Evolutionary conservation across 148 eudicot genomes (phyloP), one percentile per base, ranked within the genome.

Genomic region (Rhododendron mucronatum): DNA sequence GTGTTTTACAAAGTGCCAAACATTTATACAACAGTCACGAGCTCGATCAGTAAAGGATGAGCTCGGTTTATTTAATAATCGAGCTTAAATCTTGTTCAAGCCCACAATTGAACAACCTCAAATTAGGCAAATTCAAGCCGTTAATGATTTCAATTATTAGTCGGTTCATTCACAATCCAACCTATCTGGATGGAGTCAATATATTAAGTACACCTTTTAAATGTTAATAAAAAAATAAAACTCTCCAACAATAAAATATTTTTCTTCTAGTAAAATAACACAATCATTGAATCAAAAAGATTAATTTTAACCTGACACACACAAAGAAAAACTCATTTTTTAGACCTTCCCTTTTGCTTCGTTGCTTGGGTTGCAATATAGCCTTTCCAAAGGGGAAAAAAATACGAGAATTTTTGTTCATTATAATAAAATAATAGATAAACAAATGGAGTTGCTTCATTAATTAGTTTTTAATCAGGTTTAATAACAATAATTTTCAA

Each of bases 271-370:
- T 23, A 71, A 84, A 85, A 48, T 67, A 41, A 79, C 18, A 35
- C 86, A 86, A 91, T 91, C 88, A 91, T 91, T 91, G 89, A 88
- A 81, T 57, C 89, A 74, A 90, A 91, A 91, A 89, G 91, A 89
- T 89, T 84, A 73, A 82, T 84, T 88, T 89, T 88, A 87, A 90
- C 91, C 84, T 80, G 44, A 90, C 65, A 57, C 85, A 67, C 48
- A 12, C 39, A 69, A 57, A 80, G 12, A 83, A 83, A 75, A 78
- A 82, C 10, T 59, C 65, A 59, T 59, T 73, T 35, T 21, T 67
- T 48, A 76, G 33, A 7, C 50, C 76, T 57, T 35, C 84, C 86
- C 80, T 85, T 84, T 77, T 4, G 65, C 26, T 51, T 69, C 84
- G 37, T 89, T 83, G 88, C 85, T 87, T 89, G 82, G 48, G 89